These are phyloP conservation scores for Oenanthe sinensis DNA, from an alignment of 129 eudicot species.

Conservation along the genomic window DNA sequence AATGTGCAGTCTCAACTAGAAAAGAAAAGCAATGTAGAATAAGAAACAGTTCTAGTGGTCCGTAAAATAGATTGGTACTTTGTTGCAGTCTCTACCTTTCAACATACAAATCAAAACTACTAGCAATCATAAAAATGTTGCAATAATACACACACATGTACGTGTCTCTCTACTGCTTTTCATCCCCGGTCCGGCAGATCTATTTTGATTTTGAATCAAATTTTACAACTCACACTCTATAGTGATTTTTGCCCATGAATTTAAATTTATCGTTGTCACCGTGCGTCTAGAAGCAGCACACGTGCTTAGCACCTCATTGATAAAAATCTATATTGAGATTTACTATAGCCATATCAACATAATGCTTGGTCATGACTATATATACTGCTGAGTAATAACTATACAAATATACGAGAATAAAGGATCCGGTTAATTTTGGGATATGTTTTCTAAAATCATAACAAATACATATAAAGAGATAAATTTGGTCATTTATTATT, in stretches of 20 bases:
- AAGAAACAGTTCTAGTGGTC: background rate
- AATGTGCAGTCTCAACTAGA: background rate
- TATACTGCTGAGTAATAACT: no score
- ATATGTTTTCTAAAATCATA: no score
- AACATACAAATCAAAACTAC: background rate
- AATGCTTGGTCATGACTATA: no score
- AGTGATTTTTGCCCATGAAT: background rate
- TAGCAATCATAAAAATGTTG: background rate
- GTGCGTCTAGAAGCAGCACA: background rate
- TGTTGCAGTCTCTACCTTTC: background rate
- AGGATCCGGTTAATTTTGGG: no score
- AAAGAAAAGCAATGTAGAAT: background rate
- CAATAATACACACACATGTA: background rate
- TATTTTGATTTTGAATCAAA: background rate
- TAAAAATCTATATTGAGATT: no score
- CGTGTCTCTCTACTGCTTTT: background rate
- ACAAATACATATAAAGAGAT: no score
- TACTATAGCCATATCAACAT: no score
- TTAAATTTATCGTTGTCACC: background rate
- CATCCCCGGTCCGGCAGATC: background rate
- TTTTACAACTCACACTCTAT: background rate
- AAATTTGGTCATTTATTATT: no score
- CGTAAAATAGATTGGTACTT: constrained; percentile 3
- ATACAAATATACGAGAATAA: no score
- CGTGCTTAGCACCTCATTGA: background rate